Evolutionary conservation across 2,329 filamentous ascomycete genomes (phyloP).

Genomic region (Penicillium olsonii): DNA sequence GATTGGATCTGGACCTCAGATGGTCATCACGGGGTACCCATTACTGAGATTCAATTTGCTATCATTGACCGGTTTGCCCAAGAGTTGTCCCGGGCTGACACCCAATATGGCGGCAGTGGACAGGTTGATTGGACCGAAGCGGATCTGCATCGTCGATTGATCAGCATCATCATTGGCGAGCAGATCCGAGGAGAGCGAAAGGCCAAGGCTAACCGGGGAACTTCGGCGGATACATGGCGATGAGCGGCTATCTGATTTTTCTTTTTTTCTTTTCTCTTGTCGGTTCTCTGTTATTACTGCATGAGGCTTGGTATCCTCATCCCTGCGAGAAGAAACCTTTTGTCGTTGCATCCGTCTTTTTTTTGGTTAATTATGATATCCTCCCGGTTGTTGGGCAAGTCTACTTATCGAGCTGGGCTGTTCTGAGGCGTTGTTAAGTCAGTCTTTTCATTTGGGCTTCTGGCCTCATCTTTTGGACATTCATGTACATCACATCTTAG

Average conservation of each 20-base stretch:
- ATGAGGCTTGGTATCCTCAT: conserved; percentile 8
- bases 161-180: conserved; percentile 51
- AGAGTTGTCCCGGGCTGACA: conserved; percentile 37
- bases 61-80: conserved; percentile 44
- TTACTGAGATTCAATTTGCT: conserved; percentile 46
- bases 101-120: conserved; percentile 39
- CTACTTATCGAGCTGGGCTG: conserved; percentile 12
- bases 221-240: conserved; percentile 31
- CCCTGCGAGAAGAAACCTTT: conserved; percentile 18
- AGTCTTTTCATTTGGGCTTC: conserved; percentile 1
- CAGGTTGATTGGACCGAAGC: conserved; percentile 47
- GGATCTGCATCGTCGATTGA: conserved; percentile 46
- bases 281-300: conserved; percentile 14
- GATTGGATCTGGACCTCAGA: conserved; percentile 47
- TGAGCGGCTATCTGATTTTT: conserved; percentile 16
- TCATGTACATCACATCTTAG: conserved; percentile 5
- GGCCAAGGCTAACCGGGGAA: conserved; percentile 26
- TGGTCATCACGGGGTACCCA: conserved; percentile 41
- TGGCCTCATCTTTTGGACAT: conserved; percentile 6
- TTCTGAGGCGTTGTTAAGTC: conserved; percentile 7
- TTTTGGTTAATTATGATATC: conserved; percentile 18
- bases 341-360: conserved; percentile 13
- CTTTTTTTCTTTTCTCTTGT: conserved; percentile 9
- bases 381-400: conserved; percentile 17
- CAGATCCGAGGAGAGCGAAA: conserved; percentile 45